These are phyloP conservation scores for Ustilago nuda DNA, from an alignment of 1,284 basidiomycete species.

Conservation along the genomic window DNA sequence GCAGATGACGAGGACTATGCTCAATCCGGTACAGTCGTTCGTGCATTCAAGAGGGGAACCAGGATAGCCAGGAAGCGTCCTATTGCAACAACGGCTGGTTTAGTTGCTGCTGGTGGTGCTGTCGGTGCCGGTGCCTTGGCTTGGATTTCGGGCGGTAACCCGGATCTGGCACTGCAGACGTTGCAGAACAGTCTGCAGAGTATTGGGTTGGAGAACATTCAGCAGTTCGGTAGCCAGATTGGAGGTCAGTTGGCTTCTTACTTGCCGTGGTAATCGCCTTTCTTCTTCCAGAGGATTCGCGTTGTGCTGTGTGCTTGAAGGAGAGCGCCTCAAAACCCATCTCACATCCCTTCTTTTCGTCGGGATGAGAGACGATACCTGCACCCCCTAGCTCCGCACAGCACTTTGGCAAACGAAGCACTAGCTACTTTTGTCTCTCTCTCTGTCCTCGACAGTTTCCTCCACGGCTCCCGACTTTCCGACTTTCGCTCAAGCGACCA, in stretches of 20 bases:
- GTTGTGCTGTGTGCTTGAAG: not conserved
- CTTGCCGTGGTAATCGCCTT: constrained; percentile 33
- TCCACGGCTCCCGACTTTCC: not conserved
- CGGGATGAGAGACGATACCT: constrained; percentile 45
- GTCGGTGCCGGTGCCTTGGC: constrained; percentile 63
- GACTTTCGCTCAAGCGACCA: constrained; percentile 32
- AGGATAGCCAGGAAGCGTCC: constrained; percentile 55
- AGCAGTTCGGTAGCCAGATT: constrained; percentile 36
- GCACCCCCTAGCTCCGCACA: not conserved
- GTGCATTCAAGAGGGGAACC: constrained; percentile 50
- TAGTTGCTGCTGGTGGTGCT: constrained; percentile 61
- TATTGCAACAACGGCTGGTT: constrained; percentile 59
- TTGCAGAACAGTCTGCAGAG: constrained; percentile 59
- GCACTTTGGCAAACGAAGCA: not conserved
- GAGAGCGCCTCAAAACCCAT: constrained; percentile 25
- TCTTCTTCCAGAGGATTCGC: not conserved
- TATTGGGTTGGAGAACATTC: constrained; percentile 46
- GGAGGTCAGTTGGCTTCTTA: constrained; percentile 39
- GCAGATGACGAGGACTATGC: constrained; percentile 58
- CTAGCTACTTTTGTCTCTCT: not conserved
- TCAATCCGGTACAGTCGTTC: constrained; percentile 44
- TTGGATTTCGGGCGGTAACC: constrained; percentile 62
- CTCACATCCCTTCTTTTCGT: constrained; percentile 13
- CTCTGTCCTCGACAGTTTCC: not conserved
- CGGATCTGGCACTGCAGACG: constrained; percentile 53